These are phyloP conservation scores for Dissoconium aciculare DNA, from an alignment of 2,329 filamentous ascomycete species.

Conservation along the genomic window DNA sequence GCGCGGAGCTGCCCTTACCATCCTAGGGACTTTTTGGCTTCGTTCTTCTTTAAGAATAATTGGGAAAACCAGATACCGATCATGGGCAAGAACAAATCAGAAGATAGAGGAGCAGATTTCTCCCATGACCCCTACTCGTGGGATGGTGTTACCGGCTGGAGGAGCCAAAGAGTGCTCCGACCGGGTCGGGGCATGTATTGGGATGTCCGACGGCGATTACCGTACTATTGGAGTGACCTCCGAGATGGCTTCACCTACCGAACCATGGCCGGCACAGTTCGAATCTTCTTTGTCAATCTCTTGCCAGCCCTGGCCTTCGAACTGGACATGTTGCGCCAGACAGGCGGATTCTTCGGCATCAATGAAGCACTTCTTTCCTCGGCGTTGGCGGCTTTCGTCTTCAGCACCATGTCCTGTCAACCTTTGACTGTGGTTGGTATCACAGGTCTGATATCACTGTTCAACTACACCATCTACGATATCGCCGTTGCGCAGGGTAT, in stretches of 20 bases:
- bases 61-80: too few relatives aligned
- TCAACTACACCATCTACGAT: conserved; percentile 47
- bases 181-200: conserved; percentile 40
- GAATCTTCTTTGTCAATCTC: conserved; percentile 46
- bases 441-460: conserved; percentile 39
- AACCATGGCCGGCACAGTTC: conserved; percentile 39
- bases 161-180: conserved; percentile 24
- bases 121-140: conserved; percentile 24
- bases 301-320: conserved; percentile 45
- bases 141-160: conserved; percentile 24
- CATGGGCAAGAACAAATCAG: too few relatives aligned
- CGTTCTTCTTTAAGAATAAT: too few relatives aligned
- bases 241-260: conserved; percentile 41
- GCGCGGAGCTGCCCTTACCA: too few relatives aligned
- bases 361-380: conserved; percentile 43
- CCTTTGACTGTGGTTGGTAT: conserved; percentile 44
- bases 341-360: conserved; percentile 40
- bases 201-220: conserved; percentile 38
- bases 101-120: conserved; percentile 7
- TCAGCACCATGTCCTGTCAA: conserved; percentile 38
- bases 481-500: conserved; percentile 38
- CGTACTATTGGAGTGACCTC: conserved; percentile 43
- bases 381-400: conserved; percentile 40
- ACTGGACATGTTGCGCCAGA: conserved; percentile 43
- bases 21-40: too few relatives aligned